Evolutionary conservation across 148 eudicot genomes (phyloP), one percentile per base, ranked within the genome.

Genomic region (Rheum nobile): DNA sequence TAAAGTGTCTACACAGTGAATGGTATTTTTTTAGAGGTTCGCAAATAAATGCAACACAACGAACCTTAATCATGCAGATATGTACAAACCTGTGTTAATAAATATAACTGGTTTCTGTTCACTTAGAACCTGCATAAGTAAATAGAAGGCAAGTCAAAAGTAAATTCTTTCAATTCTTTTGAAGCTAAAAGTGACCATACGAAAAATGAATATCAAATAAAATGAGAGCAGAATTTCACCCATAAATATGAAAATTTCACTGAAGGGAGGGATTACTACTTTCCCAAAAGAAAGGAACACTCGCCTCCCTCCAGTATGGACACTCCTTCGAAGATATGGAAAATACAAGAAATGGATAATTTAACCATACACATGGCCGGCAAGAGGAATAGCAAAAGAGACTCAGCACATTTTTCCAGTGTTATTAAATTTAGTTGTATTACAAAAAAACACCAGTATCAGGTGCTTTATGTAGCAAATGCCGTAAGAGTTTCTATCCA

Each of bases 41-140:
- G 74, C 13, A 21, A 22, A 37, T 19, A 22, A 7, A 39, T 71
- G 31, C 37, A 79, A 52, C 14, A 52, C 35, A 44, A 43, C 14
- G 61, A 16, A 80, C 44, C 31, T 54, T 24, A 67, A 73, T 74
- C 29, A 35, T 71, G 75, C 31, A 72, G 57, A 69, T 67, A 39
- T 72, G 38, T 55, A 78, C 79, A 79, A 44, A 91, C 99, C 99
- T 88, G 94, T 95, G 79, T 95, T 86, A 41, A 95, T 85, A 87
- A 94, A 88, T 79, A 91, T 79, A n/a, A 91, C 97, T 32, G 93
- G 89, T 67, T 80, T 85, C 71, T 84, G 76, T 77, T 84, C 88
- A 80, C 86, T 80, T 74, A 94, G 69, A 74, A 88, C 96, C 98
- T 94, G 88, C 70, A 80, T 73, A 74, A 34, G 72, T 48, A 31